Base-by-base conservation (phyloP, 176 grass and related monocot species). In the Hsuehochloa calcarea region DNA sequence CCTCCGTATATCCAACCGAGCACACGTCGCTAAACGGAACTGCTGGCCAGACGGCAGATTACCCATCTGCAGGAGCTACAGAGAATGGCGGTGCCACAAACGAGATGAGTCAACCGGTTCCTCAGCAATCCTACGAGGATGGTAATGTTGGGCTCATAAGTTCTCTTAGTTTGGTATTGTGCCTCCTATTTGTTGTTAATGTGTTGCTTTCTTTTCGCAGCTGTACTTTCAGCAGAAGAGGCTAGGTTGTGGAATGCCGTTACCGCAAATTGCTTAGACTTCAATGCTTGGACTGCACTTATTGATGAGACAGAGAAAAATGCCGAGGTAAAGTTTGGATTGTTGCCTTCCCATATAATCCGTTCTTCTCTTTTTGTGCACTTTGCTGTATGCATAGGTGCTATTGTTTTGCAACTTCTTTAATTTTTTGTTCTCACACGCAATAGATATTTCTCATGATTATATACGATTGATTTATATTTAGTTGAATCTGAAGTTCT, bases 291-390 rank as follows among this genome's bases (percentile, higher is more conserved):
- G 96, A 96, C 86, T 6, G 17, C 88, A 35, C 96, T 99, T 68
- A 94, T 99, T 80, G 96, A 99, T 1, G 96, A 99, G 86, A 99
- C 93, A 5, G 96, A 99, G 84, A 95, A 86, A 88, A 88, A 75
- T 56, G 86, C 96, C 3, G 91, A 85, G 89, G 96, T 99, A 88
- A 84, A 22, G 19, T 34, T 80, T 27, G 0, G 16, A 76, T 84
- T 49, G 3, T 47, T 20, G 7, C 14, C 51, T 80, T 59, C 10
- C 0, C 4, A 62, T 91, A 16, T 8, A 27, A 4, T 40, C 0
- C 22, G 14, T 54, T 41, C 0, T 25, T 78, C 58, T 35, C 40
- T 3, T 4, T 54, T 34, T 62, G 67, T 45, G n/a, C 15, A 41
- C 37, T 15, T 68, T 74, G 37, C 19, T 87, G 62, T 67, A 60